Percentiles rank a stretch among this genome's conserved stretches.
Evolutionary conservation across 1,284 basidiomycete genomes (phyloP).

Genomic region (Leccinum subrobustum): DNA sequence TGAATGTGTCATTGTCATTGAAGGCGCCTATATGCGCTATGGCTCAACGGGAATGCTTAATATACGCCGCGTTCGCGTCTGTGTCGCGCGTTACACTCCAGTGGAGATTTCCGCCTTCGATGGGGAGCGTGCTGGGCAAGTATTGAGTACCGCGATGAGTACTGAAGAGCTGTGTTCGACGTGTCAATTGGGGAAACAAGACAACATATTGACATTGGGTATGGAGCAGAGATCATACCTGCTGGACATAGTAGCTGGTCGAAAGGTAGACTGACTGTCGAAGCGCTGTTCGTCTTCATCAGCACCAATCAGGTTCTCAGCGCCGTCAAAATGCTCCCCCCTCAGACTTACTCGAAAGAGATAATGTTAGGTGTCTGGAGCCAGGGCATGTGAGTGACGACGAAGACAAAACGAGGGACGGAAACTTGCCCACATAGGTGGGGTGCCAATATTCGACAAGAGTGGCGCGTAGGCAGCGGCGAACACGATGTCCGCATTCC

Average conservation of each 20-base stretch:
- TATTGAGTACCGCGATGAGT: slow-evolving; percentile 60
- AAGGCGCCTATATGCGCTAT: background rate
- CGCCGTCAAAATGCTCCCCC: background rate
- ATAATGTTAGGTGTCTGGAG: slow-evolving; percentile 58
- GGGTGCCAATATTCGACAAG: slow-evolving; percentile 51
- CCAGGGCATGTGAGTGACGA: background rate
- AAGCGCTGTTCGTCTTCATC: slow-evolving; percentile 41
- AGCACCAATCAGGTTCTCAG: background rate
- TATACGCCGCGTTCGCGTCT: slow-evolving; percentile 43
- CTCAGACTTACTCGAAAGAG: slow-evolving; percentile 55
- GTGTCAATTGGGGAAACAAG: background rate
- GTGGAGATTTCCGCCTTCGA: slow-evolving; percentile 45
- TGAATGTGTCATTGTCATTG: background rate
- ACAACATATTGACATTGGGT: background rate
- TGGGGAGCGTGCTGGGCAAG: slow-evolving; percentile 61
- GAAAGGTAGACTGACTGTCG: slow-evolving; percentile 47
- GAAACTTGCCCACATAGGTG: slow-evolving; percentile 47
- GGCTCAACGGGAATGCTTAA: slow-evolving; percentile 40
- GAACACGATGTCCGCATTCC: slow-evolving; percentile 55
- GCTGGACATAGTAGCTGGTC: slow-evolving; percentile 66
- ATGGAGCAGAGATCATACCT: slow-evolving; percentile 36
- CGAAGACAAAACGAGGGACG: slow-evolving; percentile 25
- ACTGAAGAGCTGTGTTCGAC: slow-evolving; percentile 53
- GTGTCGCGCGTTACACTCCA: slow-evolving; percentile 58
- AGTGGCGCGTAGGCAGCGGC: slow-evolving; percentile 69